Evolutionary conservation across 352 stramenopile genomes (phyloP).

Genomic region (Globisporangium alternatum): DNA sequence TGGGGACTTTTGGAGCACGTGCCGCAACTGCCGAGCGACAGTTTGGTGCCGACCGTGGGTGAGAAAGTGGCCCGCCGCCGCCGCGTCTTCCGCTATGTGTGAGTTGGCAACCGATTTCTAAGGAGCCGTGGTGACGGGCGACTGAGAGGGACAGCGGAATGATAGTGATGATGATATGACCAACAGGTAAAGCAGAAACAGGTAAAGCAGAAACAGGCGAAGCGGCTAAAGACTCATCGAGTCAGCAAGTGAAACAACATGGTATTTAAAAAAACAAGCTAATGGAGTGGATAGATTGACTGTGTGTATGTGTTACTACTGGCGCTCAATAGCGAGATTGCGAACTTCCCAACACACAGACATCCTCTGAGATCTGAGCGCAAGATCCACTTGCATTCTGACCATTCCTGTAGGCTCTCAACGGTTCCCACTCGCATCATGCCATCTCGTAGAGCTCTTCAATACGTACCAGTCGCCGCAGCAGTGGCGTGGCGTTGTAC

Average conservation of each 20-base stretch:
- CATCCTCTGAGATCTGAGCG: too few species aligned
- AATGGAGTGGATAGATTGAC: constrained; percentile 13
- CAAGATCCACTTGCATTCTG: too few species aligned
- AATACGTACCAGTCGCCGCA: constrained; percentile 44
- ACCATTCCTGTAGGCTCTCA: neutral
- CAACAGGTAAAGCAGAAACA: neutral
- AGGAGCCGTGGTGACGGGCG: neutral
- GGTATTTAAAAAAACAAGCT: constrained; percentile 28
- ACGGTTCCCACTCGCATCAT: neutral
- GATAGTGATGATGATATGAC: neutral
- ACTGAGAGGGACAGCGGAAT: neutral
- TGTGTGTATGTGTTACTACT: neutral
- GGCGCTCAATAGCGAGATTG: too few species aligned
- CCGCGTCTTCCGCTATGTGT: constrained; percentile 71
- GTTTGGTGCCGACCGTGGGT: constrained; percentile 34
- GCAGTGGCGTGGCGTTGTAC: constrained; percentile 42
- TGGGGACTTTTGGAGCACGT: constrained; percentile 78
- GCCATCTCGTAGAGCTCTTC: constrained; percentile 51
- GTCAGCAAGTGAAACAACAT: constrained; percentile 15
- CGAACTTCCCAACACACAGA: too few species aligned
- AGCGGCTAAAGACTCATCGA: neutral
- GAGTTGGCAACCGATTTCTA: constrained; percentile 6
- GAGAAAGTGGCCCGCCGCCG: constrained; percentile 57
- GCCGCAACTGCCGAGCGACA: constrained; percentile 64
- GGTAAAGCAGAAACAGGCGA: constrained; percentile 4